A percentile compares a stretch with the other conserved stretches of the same genome.
Evolutionary conservation across 1,284 basidiomycete species (phyloP).

Genomic region (Singerocomus inundabilis): DNA sequence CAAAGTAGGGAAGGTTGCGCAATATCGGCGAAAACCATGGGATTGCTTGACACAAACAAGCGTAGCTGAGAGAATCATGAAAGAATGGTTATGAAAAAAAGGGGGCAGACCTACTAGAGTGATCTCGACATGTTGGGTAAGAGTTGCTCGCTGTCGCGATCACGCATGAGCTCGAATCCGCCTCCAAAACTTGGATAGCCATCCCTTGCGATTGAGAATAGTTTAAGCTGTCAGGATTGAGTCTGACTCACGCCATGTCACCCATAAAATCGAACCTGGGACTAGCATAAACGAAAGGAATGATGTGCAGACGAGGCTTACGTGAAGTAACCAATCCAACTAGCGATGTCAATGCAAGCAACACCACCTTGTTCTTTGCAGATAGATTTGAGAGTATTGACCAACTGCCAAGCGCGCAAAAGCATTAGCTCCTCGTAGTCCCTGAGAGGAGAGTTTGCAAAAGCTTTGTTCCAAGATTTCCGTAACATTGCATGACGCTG

Average conservation of each 20-base stretch:
- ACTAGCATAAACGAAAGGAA: constrained; percentile 2
- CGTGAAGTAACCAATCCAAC: constrained; percentile 25
- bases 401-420: constrained; percentile 35
- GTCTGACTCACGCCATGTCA: constrained; percentile 28
- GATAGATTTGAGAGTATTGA: constrained; percentile 27
- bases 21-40: constrained; percentile 35
- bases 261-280: constrained; percentile 29
- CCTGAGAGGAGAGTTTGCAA: constrained; percentile 37
- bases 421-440: constrained; percentile 39
- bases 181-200: constrained; percentile 22
- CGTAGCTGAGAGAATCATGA: constrained; percentile 17
- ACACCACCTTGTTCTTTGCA: constrained; percentile 11
- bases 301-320: constrained; percentile 4
- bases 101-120: constrained; percentile 20
- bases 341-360: constrained; percentile 15
- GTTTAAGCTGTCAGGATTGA: not conserved
- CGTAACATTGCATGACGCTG: constrained; percentile 39
- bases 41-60: constrained; percentile 22
- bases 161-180: constrained; percentile 25
- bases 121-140: constrained; percentile 19
- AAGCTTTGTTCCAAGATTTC: constrained; percentile 43
- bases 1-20: constrained; percentile 24
- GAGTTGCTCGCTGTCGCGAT: constrained; percentile 16
- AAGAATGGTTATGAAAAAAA: not conserved
- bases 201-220: not conserved